phyloP scores from a whole-genome alignment of 176 grass and related monocot genomes.

The Aegilops sharonensis region DNA sequence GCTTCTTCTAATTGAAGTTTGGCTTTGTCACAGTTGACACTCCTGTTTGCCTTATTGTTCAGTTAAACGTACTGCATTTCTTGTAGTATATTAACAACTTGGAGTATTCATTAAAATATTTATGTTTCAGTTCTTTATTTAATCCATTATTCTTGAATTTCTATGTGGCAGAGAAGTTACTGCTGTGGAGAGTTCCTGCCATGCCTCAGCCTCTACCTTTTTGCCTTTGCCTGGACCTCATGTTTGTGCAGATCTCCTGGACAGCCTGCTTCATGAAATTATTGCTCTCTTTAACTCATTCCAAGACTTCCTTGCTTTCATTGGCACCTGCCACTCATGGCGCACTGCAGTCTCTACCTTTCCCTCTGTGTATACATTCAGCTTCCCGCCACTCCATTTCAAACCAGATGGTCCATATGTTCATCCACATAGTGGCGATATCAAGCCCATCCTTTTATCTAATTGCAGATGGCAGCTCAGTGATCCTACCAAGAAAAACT shows the following conservation, averaged over 20 bases:
- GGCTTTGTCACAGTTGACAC: not conserved
- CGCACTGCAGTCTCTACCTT: not conserved
- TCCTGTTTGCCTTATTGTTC: not conserved
- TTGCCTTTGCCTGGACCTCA: not conserved
- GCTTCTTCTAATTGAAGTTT: not conserved
- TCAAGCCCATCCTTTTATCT: not conserved
- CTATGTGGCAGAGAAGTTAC: not conserved
- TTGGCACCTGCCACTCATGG: not conserved
- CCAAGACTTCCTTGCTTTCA: not conserved
- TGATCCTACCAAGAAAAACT: not conserved
- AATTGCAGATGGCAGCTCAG: not conserved
- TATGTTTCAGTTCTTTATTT: not conserved
- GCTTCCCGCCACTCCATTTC: not conserved
- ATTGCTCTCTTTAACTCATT: not conserved
- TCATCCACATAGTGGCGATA: not conserved
- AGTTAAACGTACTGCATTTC: not conserved
- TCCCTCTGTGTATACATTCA: not conserved
- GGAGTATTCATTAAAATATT: not conserved
- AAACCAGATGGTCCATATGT: not conserved
- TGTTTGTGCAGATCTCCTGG: not conserved
- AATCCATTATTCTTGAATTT: constrained; percentile 1
- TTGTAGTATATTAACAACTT: not conserved
- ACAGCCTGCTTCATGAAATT: not conserved
- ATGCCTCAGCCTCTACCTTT: not conserved
- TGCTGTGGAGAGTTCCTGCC: not conserved